A percentile compares a stretch with the other conserved stretches of the same genome.
These are phyloP conservation scores for Hymenoscyphus albidus DNA, from an alignment of 2,329 filamentous ascomycete species.

Conservation along the genomic window DNA sequence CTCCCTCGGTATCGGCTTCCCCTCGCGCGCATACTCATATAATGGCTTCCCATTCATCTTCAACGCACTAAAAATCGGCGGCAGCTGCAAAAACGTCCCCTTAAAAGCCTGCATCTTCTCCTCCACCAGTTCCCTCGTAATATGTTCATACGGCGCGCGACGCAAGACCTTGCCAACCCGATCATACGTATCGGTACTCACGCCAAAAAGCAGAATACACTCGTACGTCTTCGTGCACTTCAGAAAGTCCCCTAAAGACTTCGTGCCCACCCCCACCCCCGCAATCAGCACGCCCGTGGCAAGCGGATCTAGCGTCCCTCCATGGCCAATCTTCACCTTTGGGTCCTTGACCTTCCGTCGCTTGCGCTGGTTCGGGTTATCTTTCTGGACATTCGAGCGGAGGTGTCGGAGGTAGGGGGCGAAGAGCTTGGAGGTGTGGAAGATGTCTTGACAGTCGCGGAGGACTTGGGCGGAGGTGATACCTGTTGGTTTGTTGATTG, in stretches of 20 bases:
- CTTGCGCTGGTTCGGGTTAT: conserved; percentile 56
- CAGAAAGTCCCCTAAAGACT: conserved; percentile 73
- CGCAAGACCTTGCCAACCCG: conserved; percentile 77
- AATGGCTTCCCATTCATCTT: conserved; percentile 91
- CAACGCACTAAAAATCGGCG: conserved; percentile 87
- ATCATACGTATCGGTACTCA: conserved; percentile 91
- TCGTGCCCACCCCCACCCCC: conserved; percentile 84
- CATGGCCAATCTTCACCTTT: conserved; percentile 91
- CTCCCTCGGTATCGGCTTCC: conserved; percentile 78
- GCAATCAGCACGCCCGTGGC: conserved; percentile 90
- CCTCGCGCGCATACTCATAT: conserved; percentile 93
- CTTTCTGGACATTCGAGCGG: conserved; percentile 49
- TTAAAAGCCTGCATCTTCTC: conserved; percentile 70
- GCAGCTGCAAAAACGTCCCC: conserved; percentile 83
- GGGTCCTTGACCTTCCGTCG: conserved; percentile 57
- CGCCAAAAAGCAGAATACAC: conserved; percentile 82
- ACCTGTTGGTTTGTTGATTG: conserved; percentile 86
- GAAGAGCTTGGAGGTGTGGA: conserved; percentile 79
- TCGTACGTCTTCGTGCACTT: conserved; percentile 93
- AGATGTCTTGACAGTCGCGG: conserved; percentile 78
- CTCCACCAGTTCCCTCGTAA: conserved; percentile 76
- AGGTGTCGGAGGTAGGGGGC: conserved; percentile 69
- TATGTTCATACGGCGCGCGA: conserved; percentile 70
- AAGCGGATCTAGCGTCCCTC: conserved; percentile 89
- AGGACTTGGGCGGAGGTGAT: conserved; percentile 88